Evolutionary conservation across 352 stramenopile genomes (phyloP).

Genomic region (Pythium volutum): DNA sequence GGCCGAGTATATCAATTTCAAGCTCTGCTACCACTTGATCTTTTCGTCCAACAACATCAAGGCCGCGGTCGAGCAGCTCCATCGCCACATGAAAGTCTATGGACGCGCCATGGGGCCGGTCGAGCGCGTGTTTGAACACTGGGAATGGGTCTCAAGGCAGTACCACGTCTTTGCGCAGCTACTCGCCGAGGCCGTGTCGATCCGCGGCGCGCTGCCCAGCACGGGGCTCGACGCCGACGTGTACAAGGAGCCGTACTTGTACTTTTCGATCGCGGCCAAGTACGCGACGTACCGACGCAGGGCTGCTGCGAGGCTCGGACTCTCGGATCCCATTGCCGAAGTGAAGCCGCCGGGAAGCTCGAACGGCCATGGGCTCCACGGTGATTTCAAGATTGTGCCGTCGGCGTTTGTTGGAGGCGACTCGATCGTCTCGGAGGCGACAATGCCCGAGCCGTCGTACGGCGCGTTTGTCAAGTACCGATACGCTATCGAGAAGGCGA

Average conservation of each 20-base stretch:
- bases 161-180: slow-evolving; percentile 88
- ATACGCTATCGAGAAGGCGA: slow-evolving; percentile 51
- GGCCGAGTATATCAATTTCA: slow-evolving; percentile 87
- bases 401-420: slow-evolving; percentile 72
- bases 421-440: slow-evolving; percentile 52
- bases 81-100: slow-evolving; percentile 78
- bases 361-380: slow-evolving; percentile 23
- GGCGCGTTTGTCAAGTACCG: slow-evolving; percentile 64
- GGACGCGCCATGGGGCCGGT: slow-evolving; percentile 43
- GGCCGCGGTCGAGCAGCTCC: slow-evolving; percentile 78
- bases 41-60: slow-evolving; percentile 86
- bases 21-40: slow-evolving; percentile 86
- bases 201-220: slow-evolving; percentile 51
- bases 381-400: slow-evolving; percentile 69
- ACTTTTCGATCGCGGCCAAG: slow-evolving; percentile 82
- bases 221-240: slow-evolving; percentile 70
- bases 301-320: slow-evolving; percentile 52
- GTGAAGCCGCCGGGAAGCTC: slow-evolving; percentile 15
- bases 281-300: slow-evolving; percentile 77
- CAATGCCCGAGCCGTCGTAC: slow-evolving; percentile 42
- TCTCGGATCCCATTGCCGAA: slow-evolving; percentile 28
- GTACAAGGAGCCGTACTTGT: slow-evolving; percentile 88
- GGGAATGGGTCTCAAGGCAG: slow-evolving; percentile 81
- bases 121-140: slow-evolving; percentile 76
- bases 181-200: slow-evolving; percentile 63